Conservation (phyloP, 208 protist species). For the Leishmania amazonensis region DNA sequence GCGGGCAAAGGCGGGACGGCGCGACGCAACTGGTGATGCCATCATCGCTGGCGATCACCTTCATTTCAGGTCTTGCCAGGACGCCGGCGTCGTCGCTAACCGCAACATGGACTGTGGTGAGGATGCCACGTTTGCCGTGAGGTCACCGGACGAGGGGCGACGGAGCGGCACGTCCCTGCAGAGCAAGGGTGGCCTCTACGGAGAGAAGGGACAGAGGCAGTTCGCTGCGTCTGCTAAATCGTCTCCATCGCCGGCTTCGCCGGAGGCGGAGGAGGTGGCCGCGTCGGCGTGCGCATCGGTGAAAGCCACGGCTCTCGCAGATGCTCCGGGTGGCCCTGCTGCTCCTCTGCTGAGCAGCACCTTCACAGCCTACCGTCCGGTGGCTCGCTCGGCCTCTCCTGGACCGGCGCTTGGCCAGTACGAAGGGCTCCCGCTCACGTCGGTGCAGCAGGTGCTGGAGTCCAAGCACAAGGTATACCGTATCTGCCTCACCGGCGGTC, state of each 20-base stretch:
- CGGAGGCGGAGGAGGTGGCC: background rate
- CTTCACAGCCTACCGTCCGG: slow-evolving; percentile 28
- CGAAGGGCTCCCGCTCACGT: slow-evolving; percentile 39
- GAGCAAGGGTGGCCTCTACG: background rate
- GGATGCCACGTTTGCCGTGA: background rate
- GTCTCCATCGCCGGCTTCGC: slow-evolving; percentile 24
- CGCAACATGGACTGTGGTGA: background rate
- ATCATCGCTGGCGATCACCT: background rate
- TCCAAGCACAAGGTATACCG: slow-evolving; percentile 58
- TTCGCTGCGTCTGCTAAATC: background rate
- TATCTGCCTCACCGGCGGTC: slow-evolving; percentile 82
- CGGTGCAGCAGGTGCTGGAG: slow-evolving; percentile 55
- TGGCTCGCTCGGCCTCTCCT: slow-evolving; percentile 61
- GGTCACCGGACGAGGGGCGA: background rate
- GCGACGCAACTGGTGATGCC: background rate
- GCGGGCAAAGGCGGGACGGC: background rate
- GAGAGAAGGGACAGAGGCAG: background rate
- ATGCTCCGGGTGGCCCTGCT: background rate
- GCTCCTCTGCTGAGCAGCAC: background rate
- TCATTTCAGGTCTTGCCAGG: background rate
- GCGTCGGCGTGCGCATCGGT: background rate
- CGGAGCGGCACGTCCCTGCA: background rate
- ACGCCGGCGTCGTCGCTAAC: background rate
- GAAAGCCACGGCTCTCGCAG: background rate
- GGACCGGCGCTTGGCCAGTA: slow-evolving; percentile 49